Percentiles rank a stretch among this genome's conserved stretches.
phyloP scores from a whole-genome alignment of 2,329 filamentous ascomycete species.

The Acrocalymma vagum region DNA sequence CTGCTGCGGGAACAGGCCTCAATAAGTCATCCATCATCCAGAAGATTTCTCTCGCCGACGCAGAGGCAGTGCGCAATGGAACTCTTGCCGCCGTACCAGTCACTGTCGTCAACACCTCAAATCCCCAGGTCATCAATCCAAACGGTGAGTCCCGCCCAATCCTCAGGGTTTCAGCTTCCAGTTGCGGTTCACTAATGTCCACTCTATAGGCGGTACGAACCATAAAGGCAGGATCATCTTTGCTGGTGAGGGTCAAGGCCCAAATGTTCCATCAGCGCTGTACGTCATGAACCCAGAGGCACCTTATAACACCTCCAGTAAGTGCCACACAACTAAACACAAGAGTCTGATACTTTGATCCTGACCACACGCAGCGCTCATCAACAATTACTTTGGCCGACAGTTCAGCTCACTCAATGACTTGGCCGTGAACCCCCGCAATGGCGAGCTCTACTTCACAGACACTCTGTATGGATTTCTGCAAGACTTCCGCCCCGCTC shows the following conservation, averaged over 20 bases:
- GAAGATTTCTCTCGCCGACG: conserved; percentile 32
- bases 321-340: conserved; percentile 2
- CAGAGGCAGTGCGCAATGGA: conserved; percentile 31
- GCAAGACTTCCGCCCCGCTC: conserved; percentile 32
- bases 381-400: conserved; percentile 57
- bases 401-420: conserved; percentile 54
- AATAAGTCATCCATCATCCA: conserved; percentile 36
- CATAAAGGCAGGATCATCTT: conserved; percentile 33
- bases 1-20: conserved; percentile 30
- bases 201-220: conserved; percentile 18
- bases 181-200: neutral
- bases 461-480: conserved; percentile 46
- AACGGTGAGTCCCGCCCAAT: conserved; percentile 17
- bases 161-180: neutral
- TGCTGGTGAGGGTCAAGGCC: conserved; percentile 32
- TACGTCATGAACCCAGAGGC: conserved; percentile 32
- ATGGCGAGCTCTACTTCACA: conserved; percentile 58
- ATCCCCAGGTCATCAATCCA: conserved; percentile 34
- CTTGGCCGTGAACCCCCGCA: conserved; percentile 43
- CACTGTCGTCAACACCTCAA: conserved; percentile 29
- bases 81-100: conserved; percentile 25
- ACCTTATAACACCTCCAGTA: conserved; percentile 33
- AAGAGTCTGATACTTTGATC: too few species aligned
- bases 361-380: conserved; percentile 22
- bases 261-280: conserved; percentile 26